phyloP scores from a whole-genome alignment of 306 rosid genomes.

The Gastrolobium bilobum region DNA sequence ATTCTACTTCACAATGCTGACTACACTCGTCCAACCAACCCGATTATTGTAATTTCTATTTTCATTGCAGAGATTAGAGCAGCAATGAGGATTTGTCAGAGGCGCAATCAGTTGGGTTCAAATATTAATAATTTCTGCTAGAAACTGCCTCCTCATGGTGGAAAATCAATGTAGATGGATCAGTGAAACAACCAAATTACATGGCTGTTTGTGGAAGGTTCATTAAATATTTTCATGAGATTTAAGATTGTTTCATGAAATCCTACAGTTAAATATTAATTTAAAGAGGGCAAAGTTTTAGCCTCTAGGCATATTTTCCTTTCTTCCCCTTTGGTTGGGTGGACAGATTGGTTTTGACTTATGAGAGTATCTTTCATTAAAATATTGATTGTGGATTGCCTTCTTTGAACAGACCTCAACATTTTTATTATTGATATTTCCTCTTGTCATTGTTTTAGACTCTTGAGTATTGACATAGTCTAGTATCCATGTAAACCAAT shows the following conservation, averaged over 20 bases:
- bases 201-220: no score
- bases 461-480: neutral
- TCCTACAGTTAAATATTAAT: slow-evolving; percentile 10
- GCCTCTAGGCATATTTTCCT: neutral
- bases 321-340: slow-evolving; percentile 9
- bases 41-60: no score
- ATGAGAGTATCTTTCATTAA: neutral
- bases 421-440: neutral
- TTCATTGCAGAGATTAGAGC: no score
- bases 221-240: neutral
- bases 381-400: slow-evolving; percentile 12
- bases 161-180: no score
- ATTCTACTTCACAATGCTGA: no score
- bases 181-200: no score
- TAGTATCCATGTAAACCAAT: neutral
- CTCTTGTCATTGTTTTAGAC: neutral
- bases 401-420: slow-evolving; percentile 9
- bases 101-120: no score
- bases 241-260: slow-evolving; percentile 20
- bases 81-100: no score
- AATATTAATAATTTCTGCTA: no score
- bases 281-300: slow-evolving; percentile 1
- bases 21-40: no score
- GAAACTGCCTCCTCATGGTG: no score
- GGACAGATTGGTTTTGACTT: neutral